These are phyloP conservation scores for Panaeolus papilionaceus DNA, from an alignment of 768 basidiomycete genomes.

Conservation along the genomic window DNA sequence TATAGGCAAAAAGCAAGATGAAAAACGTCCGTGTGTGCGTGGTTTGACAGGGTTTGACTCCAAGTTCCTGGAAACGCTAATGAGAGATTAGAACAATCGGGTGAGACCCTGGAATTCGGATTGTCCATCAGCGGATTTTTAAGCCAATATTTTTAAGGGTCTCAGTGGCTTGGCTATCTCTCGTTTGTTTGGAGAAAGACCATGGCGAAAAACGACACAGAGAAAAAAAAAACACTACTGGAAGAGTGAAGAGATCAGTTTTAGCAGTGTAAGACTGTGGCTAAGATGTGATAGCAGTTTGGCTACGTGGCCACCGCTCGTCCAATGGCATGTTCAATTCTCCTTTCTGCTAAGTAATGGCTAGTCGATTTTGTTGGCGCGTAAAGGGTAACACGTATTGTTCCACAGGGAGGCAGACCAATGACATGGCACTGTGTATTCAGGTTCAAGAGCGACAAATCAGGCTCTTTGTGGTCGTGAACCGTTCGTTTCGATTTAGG, in stretches of 20 bases:
- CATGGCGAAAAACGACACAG: background rate
- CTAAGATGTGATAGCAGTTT: background rate
- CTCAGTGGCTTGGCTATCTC: background rate
- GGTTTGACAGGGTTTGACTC: background rate
- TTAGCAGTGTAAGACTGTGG: background rate
- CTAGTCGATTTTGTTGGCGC: background rate
- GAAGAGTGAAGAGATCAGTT: background rate
- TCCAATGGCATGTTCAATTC: background rate
- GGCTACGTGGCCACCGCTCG: background rate
- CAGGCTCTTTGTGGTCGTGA: background rate
- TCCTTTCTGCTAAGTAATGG: background rate
- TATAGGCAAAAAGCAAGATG: background rate
- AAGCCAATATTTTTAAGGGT: background rate
- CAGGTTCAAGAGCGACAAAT: background rate
- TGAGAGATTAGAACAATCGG: background rate
- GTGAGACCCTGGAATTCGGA: background rate
- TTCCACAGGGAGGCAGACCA: background rate
- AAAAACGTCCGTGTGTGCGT: background rate
- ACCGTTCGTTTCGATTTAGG: background rate
- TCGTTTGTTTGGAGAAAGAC: background rate
- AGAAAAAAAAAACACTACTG: background rate
- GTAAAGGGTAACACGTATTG: slow-evolving; percentile 4
- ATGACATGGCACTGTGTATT: background rate
- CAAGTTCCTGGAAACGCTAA: slow-evolving; percentile 1
- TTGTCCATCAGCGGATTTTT: background rate